Percentiles rank a stretch among this genome's conserved stretches.
These are phyloP conservation scores for Brassica balearica DNA, from an alignment of 441 rosid species.

Conservation along the genomic window DNA sequence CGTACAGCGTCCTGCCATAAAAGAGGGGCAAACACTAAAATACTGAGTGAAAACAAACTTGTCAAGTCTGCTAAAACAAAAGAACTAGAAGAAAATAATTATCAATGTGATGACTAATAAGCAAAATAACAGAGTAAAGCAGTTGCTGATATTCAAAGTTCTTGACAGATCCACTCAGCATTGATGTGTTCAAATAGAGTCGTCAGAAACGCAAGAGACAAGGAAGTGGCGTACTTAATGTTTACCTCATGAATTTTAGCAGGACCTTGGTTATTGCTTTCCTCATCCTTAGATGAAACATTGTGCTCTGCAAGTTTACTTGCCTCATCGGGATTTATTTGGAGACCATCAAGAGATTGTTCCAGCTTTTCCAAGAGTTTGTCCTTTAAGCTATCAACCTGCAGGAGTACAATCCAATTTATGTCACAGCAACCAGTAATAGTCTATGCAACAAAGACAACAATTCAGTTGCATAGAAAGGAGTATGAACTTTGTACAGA, in stretches of 20 bases:
- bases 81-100: slow-evolving; percentile 23
- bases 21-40: slow-evolving; percentile 1
- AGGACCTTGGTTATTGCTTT: slow-evolving; percentile 44
- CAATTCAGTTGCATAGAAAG: slow-evolving; percentile 2
- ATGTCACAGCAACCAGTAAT: slow-evolving; percentile 22
- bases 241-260: slow-evolving; percentile 66
- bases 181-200: slow-evolving; percentile 7
- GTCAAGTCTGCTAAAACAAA: slow-evolving; percentile 37
- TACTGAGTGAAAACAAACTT: slow-evolving; percentile 8
- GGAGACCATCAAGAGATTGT: slow-evolving; percentile 82
- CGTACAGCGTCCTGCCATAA: slow-evolving; percentile 67
- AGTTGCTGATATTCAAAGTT: slow-evolving; percentile 12
- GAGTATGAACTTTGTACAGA: slow-evolving; percentile 22
- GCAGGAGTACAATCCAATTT: slow-evolving; percentile 43
- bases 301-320: slow-evolving; percentile 50
- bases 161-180: slow-evolving; percentile 22
- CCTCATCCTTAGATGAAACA: slow-evolving; percentile 52
- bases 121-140: not conserved
- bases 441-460: slow-evolving; percentile 23
- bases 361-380: slow-evolving; percentile 91
- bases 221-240: slow-evolving; percentile 28
- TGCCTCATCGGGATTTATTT: slow-evolving; percentile 61
- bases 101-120: slow-evolving; percentile 20
- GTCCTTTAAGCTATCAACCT: slow-evolving; percentile 90
- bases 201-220: slow-evolving; percentile 28